Base-by-base conservation (phyloP, 192 early-diverging fungal species). In the Diversispora eburnea region DNA sequence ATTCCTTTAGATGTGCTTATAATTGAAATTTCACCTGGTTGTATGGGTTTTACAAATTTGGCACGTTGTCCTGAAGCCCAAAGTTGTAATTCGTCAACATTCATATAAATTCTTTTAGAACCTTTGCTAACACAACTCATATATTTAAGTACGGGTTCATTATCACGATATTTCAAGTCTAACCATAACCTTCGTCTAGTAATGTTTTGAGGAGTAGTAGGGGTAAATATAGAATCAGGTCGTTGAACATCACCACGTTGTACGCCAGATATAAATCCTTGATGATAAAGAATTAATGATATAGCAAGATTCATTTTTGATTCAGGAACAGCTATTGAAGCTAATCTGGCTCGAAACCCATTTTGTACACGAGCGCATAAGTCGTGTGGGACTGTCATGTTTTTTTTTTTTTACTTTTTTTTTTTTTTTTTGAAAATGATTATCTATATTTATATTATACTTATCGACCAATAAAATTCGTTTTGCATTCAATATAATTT, bases 1-100 rank as follows among this genome's bases (percentile, higher is more conserved):
- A 99, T 88, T 15, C 97, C 97, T 72, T 87, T 87, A 42, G 85
- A 87, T 62, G 95, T 97, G 3, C 92, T 88, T 39, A 99, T 76
- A 64, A 97, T 92, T 51, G 95, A 92, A 69, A 97, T 90, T 82
- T 98, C 94, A 41, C 97, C 97, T 3, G 95, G 91, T 48, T 88
- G 85, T 63, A 94, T 81, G 39, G 91, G 90, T 83, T 91, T 90
- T 70, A 97, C 81, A 64, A 97, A 91, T 69, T 90, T 85, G 54
- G 88, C 79, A 33, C 91, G 82, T 70, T 86, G 82, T 47, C 92
- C 90, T n/a, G 88, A 86, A 8, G 92, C 87, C 48, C 95, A 85
- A 67, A 84, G 83, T 81, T 84, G 84, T 59, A 95, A 82, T 79
- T 99, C 95, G 47, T 88, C 81, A n/a, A 92, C 83, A 47, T 88